Conservation (phyloP, 768 basidiomycete species). For the Coprinopsis sp. region DNA sequence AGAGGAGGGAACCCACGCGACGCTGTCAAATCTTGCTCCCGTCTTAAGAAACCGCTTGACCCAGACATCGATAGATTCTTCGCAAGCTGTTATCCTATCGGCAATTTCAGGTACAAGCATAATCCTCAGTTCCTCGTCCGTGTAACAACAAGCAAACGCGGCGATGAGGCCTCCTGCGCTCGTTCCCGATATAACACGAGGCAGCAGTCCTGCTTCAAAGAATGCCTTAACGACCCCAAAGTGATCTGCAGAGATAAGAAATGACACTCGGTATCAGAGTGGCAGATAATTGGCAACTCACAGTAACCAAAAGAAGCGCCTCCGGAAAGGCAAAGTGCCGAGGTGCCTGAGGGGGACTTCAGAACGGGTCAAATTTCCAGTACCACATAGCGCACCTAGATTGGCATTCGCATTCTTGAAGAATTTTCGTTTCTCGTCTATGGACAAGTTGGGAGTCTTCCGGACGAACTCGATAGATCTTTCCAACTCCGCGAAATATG, state of each 20-base stretch:
- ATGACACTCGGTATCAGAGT: conserved; percentile 4
- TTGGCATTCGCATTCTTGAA: conserved; percentile 88
- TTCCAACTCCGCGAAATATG: conserved; percentile 78
- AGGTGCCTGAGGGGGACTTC: conserved; percentile 39
- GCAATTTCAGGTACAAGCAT: conserved; percentile 83
- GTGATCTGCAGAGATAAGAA: conserved; percentile 50
- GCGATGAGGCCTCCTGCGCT: conserved; percentile 86
- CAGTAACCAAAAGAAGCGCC: conserved; percentile 95
- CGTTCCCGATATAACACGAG: conserved; percentile 91
- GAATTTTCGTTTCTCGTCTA: conserved; percentile 89
- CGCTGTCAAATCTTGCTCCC: conserved; percentile 92
- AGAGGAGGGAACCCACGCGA: conserved; percentile 35
- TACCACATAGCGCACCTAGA: conserved; percentile 46
- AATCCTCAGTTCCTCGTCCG: conserved; percentile 76
- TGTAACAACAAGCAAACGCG: conserved; percentile 78
- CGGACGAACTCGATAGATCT: conserved; percentile 72
- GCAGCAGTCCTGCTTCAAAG: conserved; percentile 78
- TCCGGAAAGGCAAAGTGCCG: conserved; percentile 92
- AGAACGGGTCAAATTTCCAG: not conserved
- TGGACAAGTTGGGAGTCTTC: conserved; percentile 62
- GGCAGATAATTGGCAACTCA: conserved; percentile 27
- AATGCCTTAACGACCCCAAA: conserved; percentile 92
- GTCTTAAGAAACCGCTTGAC: conserved; percentile 71
- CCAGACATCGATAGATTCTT: conserved; percentile 72
- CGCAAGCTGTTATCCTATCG: conserved; percentile 74